These are phyloP conservation scores for Thamnidium elegans DNA, from an alignment of 192 early-diverging fungal genomes.

Conservation along the genomic window DNA sequence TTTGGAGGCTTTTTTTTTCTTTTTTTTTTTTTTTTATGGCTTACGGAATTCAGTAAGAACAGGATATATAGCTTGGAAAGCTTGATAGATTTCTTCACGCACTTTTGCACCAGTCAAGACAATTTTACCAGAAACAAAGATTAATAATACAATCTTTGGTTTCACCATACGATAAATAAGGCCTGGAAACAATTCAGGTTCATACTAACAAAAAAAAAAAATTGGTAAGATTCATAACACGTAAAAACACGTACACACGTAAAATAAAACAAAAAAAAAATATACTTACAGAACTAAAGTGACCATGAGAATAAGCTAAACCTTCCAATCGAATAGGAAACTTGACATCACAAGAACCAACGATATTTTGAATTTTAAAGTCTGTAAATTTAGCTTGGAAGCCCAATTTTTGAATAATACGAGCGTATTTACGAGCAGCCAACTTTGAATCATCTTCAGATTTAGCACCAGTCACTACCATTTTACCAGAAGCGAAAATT, in stretches of 20 bases:
- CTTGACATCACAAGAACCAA: slow-evolving; percentile 98
- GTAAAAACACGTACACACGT: not conserved
- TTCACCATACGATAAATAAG: slow-evolving; percentile 99
- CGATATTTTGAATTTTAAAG: slow-evolving; percentile 99
- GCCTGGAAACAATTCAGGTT: slow-evolving; percentile 98
- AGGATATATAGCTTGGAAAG: slow-evolving; percentile 97
- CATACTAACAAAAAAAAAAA: slow-evolving; percentile 61
- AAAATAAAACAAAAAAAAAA: not conserved
- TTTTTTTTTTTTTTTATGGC: slow-evolving; percentile 36
- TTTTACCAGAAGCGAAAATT: slow-evolving; percentile 99
- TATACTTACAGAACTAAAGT: slow-evolving; percentile 80
- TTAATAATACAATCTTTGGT: slow-evolving; percentile 97
- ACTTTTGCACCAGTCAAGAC: slow-evolving; percentile 98
- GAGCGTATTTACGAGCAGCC: slow-evolving; percentile 97
- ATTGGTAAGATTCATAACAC: not conserved
- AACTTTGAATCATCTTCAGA: slow-evolving; percentile 96
- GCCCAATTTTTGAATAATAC: slow-evolving; percentile 97
- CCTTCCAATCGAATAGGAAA: slow-evolving; percentile 98
- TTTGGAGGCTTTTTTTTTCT: not conserved
- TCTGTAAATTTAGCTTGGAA: slow-evolving; percentile 97
- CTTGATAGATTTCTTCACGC: slow-evolving; percentile 95
- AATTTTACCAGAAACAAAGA: slow-evolving; percentile 99
- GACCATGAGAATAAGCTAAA: slow-evolving; percentile 87
- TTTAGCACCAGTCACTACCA: slow-evolving; percentile 99
- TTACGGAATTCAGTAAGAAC: slow-evolving; percentile 88